These are phyloP conservation scores for Kickxella alabastrina DNA, from an alignment of 192 early-diverging fungal genomes.

Conservation along the genomic window DNA sequence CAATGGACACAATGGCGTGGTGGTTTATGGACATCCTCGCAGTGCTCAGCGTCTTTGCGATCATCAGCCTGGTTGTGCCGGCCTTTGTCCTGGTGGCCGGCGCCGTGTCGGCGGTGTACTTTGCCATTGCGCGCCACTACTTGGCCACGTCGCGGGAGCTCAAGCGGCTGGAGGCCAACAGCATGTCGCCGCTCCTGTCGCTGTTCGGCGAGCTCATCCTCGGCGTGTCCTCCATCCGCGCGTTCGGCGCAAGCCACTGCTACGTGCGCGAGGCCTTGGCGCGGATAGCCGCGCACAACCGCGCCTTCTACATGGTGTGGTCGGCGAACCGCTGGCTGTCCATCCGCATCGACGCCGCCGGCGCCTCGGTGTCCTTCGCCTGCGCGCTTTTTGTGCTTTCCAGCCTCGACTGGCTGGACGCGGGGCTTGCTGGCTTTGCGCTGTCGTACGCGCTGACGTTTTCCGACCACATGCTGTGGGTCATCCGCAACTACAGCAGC, in stretches of 20 bases:
- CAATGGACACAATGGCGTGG: conserved; percentile 53
- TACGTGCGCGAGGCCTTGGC: conserved; percentile 60
- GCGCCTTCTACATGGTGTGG: conserved; percentile 82
- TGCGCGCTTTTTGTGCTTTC: conserved; percentile 64
- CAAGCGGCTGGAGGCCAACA: conserved; percentile 79
- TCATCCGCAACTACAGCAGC: conserved; percentile 67
- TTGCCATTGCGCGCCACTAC: conserved; percentile 64
- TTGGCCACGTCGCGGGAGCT: conserved; percentile 75
- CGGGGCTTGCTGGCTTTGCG: no score
- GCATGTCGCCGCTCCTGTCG: conserved; percentile 70
- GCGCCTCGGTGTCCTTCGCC: conserved; percentile 65
- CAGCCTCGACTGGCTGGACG: conserved; percentile 63
- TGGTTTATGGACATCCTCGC: conserved; percentile 54
- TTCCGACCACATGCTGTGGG: conserved; percentile 73
- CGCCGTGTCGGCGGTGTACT: conserved; percentile 57
- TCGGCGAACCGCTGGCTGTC: conserved; percentile 80
- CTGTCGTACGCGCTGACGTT: conserved; percentile 82
- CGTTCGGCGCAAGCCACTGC: conserved; percentile 66
- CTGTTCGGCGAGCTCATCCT: conserved; percentile 75
- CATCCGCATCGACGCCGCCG: conserved; percentile 76
- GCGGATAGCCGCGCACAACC: conserved; percentile 72
- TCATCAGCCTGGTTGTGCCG: conserved; percentile 64
- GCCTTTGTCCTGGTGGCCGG: conserved; percentile 65
- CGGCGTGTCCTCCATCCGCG: conserved; percentile 78
- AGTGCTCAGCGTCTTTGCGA: conserved; percentile 53